phyloP scores from a whole-genome alignment of 2,329 filamentous ascomycete genomes.

The Trichoderma breve region DNA sequence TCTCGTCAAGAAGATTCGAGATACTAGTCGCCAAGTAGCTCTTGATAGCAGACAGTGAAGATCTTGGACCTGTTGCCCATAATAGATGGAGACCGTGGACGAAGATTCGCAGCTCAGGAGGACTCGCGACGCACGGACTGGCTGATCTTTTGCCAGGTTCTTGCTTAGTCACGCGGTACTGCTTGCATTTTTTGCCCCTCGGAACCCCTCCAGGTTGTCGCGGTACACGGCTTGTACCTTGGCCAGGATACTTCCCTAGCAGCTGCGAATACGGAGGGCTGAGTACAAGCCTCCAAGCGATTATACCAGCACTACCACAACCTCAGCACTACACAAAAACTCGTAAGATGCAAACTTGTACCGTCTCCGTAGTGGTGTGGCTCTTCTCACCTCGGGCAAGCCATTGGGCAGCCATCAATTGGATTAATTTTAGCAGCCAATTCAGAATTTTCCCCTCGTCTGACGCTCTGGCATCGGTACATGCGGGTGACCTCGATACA shows the following conservation, averaged over 20 bases:
- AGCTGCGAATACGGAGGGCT: conserved; percentile 2
- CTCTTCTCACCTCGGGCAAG: background rate
- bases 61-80: background rate
- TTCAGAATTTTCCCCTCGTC: background rate
- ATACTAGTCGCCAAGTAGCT: conserved; percentile 8
- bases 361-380: background rate
- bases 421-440: background rate
- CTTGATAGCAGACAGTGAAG: background rate
- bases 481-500: background rate
- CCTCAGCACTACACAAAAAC: background rate
- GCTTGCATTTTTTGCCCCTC: background rate
- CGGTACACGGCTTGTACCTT: background rate
- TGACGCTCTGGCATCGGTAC: background rate
- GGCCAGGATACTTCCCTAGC: background rate
- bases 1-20: background rate
- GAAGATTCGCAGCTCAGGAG: background rate
- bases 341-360: background rate
- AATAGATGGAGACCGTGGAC: background rate
- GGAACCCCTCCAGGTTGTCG: background rate
- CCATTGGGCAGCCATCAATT: background rate
- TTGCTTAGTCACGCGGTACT: background rate
- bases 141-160: background rate
- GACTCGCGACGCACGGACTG: background rate
- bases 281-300: background rate
- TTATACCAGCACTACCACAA: background rate